These are phyloP conservation scores for Pyrenochaeta sp. DNA, from an alignment of 2,329 filamentous ascomycete genomes.

Conservation along the genomic window DNA sequence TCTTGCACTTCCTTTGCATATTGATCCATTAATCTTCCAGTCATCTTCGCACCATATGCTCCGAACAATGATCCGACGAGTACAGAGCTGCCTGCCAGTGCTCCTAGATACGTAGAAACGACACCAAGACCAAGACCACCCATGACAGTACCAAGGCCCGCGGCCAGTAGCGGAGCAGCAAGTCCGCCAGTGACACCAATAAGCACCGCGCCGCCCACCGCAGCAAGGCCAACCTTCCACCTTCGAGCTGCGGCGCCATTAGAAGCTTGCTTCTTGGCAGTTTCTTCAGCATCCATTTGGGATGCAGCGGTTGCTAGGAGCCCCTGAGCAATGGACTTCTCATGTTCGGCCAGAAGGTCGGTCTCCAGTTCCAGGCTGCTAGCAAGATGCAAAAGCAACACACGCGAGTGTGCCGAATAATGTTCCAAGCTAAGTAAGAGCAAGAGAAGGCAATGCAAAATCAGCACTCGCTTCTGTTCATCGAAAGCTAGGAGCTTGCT, in stretches of 20 bases:
- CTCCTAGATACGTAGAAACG: conserved; percentile 79
- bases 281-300: conserved; percentile 77
- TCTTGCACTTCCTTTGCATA: conserved; percentile 86
- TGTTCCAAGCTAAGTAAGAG: conserved; percentile 77
- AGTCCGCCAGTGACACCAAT: conserved; percentile 82
- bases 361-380: conserved; percentile 73
- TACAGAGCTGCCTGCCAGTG: conserved; percentile 79
- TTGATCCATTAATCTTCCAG: conserved; percentile 81
- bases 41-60: conserved; percentile 83
- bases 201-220: conserved; percentile 83
- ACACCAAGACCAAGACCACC: conserved; percentile 78
- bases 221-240: conserved; percentile 85
- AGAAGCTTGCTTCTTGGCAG: conserved; percentile 74
- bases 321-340: conserved; percentile 76
- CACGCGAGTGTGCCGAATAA: conserved; percentile 76
- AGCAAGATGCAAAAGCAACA: conserved; percentile 74
- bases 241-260: conserved; percentile 69
- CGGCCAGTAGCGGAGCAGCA: conserved; percentile 76
- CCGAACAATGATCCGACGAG: conserved; percentile 87
- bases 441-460: conserved; percentile 76
- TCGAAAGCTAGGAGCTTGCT: conserved; percentile 47
- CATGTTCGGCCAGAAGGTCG: conserved; percentile 71
- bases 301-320: conserved; percentile 72
- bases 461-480: conserved; percentile 64
- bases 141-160: conserved; percentile 79